Percentiles rank a stretch among this genome's conserved stretches.
Evolutionary conservation across 176 grass and related monocot genomes (phyloP).

Genomic region (Zoysia japonica): DNA sequence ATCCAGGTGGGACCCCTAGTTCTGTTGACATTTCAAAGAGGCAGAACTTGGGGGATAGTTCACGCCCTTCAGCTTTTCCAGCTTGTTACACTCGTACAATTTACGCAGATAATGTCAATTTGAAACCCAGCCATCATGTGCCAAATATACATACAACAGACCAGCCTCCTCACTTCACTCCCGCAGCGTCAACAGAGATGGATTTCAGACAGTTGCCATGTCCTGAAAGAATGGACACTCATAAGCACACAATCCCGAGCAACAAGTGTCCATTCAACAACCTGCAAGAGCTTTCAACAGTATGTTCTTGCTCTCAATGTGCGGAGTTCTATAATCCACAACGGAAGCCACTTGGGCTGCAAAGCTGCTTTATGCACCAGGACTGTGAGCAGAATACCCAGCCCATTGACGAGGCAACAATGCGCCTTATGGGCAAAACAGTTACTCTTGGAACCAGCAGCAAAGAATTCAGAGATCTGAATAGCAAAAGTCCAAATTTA

Average conservation of each 20-base stretch:
- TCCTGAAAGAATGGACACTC: conserved; percentile 57
- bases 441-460: conserved; percentile 63
- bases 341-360: conserved; percentile 36
- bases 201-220: conserved; percentile 53
- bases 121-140: conserved; percentile 42
- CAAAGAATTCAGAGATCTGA: conserved; percentile 44
- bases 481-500: conserved; percentile 38
- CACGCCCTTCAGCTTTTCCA: conserved; percentile 37
- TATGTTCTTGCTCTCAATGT: conserved; percentile 41
- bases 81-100: conserved; percentile 27
- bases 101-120: conserved; percentile 38
- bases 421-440: conserved; percentile 95
- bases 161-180: conserved; percentile 41
- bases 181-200: conserved; percentile 29
- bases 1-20: conserved; percentile 44
- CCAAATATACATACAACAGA: conserved; percentile 47
- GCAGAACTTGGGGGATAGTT: conserved; percentile 39
- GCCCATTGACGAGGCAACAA: conserved; percentile 48
- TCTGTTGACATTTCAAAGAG: conserved; percentile 43
- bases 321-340: conserved; percentile 29
- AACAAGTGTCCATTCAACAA: conserved; percentile 26
- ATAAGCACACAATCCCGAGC: conserved; percentile 31
- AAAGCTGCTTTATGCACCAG: conserved; percentile 24
- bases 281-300: conserved; percentile 25
- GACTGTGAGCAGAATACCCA: conserved; percentile 42